These are phyloP conservation scores for Oidiodendron maius DNA, from an alignment of 495 filamentous ascomycete genomes.

Conservation along the genomic window DNA sequence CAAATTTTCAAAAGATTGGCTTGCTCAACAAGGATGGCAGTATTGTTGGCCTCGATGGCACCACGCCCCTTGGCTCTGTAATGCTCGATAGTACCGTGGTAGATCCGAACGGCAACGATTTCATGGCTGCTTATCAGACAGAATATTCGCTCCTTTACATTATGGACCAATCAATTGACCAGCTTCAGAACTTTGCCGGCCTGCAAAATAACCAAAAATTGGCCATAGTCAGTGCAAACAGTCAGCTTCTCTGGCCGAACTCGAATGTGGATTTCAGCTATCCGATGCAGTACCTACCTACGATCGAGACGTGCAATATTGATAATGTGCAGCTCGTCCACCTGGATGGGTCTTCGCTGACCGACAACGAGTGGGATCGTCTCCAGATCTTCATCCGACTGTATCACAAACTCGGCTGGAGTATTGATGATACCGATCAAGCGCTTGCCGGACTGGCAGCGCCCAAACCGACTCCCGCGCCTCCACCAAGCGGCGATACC, in stretches of 20 bases:
- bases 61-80: neutral
- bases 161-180: neutral
- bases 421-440: constrained; percentile 13
- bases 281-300: no score
- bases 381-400: constrained; percentile 19
- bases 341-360: constrained; percentile 13
- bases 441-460: constrained; percentile 1
- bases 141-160: no score
- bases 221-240: neutral
- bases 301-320: neutral
- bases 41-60: neutral
- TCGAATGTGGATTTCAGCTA: no score
- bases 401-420: constrained; percentile 14
- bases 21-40: neutral
- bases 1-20: neutral
- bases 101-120: neutral
- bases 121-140: no score
- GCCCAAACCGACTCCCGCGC: neutral
- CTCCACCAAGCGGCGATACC: neutral
- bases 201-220: neutral
- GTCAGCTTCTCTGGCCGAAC: neutral
- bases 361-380: constrained; percentile 8
- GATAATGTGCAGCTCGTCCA: constrained; percentile 6
- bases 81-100: neutral
- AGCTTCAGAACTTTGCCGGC: neutral